Conservation (phyloP, 2,329 filamentous ascomycete species). For the Alternaria brassicicola region DNA sequence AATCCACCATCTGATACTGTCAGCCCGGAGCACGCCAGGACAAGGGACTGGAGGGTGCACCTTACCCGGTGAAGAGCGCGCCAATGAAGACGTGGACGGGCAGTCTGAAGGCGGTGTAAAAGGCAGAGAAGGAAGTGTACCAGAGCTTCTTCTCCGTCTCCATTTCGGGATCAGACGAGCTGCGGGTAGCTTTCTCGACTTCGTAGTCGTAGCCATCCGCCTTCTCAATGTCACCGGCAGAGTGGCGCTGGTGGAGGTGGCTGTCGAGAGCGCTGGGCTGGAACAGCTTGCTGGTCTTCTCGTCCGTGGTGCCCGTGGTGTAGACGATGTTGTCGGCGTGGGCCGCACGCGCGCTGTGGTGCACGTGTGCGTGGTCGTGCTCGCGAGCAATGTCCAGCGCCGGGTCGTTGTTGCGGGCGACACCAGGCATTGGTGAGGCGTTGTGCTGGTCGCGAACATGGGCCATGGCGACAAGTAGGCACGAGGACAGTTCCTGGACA, state of each 20-base stretch:
- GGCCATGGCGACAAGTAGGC: constrained; percentile 41
- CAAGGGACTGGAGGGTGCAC: constrained; percentile 6
- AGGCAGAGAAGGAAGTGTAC: constrained; percentile 18
- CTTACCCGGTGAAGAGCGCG: constrained; percentile 60
- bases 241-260: constrained; percentile 44
- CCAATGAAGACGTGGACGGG: constrained; percentile 52
- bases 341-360: constrained; percentile 44
- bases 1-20: constrained; percentile 70
- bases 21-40: constrained; percentile 19
- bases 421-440: constrained; percentile 42
- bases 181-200: constrained; percentile 49
- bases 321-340: constrained; percentile 43
- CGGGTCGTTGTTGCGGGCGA: constrained; percentile 44
- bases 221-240: constrained; percentile 42
- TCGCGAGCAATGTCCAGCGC: constrained; percentile 47
- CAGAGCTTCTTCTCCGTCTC: constrained; percentile 28
- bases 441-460: constrained; percentile 41
- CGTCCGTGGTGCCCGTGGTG: constrained; percentile 45
- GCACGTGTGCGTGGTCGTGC: constrained; percentile 48
- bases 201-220: constrained; percentile 44
- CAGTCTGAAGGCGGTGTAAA: constrained; percentile 52
- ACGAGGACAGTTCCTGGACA: constrained; percentile 38
- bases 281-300: constrained; percentile 39
- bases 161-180: constrained; percentile 31
- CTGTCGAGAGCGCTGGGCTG: constrained; percentile 50